Percentiles rank a stretch among this genome's conserved stretches.
Evolutionary conservation across 805 yeast genomes (phyloP).

Genomic region (Candida odintsovae): DNA sequence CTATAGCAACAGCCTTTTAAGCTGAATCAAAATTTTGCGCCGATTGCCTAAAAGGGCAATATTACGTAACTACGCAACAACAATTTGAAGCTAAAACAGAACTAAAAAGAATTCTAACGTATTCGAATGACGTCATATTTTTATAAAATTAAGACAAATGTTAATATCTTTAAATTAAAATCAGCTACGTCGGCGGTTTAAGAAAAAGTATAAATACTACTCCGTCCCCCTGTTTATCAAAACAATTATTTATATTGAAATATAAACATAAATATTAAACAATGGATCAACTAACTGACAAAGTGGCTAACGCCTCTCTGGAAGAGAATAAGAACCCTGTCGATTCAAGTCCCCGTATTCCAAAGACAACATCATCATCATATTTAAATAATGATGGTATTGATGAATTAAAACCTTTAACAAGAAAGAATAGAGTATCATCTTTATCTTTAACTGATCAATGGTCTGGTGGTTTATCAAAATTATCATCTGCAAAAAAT

Average conservation of each 20-base stretch:
- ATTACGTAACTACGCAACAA: not conserved
- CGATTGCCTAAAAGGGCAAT: not conserved
- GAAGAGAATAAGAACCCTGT: not conserved
- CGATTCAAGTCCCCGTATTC: not conserved
- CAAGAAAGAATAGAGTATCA: slow-evolving; percentile 57
- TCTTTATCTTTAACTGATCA: slow-evolving; percentile 68
- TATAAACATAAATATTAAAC: not conserved
- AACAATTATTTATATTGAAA: too few species aligned
- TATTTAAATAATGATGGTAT: slow-evolving; percentile 71
- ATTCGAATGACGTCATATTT: not conserved
- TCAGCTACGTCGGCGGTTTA: not conserved
- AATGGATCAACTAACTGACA: not conserved
- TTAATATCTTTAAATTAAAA: too few species aligned
- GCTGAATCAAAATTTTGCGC: not conserved
- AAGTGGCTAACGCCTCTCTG: not conserved
- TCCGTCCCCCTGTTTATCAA: not conserved
- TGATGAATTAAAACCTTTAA: slow-evolving; percentile 56
- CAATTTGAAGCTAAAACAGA: too few species aligned
- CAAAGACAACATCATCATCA: slow-evolving; percentile 40
- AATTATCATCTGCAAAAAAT: slow-evolving; percentile 21
- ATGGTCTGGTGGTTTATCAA: slow-evolving; percentile 42
- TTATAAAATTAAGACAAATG: too few species aligned
- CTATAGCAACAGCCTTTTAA: not conserved
- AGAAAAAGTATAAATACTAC: not conserved
- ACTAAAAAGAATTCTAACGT: not conserved